Conservation (phyloP, 495 filamentous ascomycete genomes). For the Pseudomonodictys pantanalensis region DNA sequence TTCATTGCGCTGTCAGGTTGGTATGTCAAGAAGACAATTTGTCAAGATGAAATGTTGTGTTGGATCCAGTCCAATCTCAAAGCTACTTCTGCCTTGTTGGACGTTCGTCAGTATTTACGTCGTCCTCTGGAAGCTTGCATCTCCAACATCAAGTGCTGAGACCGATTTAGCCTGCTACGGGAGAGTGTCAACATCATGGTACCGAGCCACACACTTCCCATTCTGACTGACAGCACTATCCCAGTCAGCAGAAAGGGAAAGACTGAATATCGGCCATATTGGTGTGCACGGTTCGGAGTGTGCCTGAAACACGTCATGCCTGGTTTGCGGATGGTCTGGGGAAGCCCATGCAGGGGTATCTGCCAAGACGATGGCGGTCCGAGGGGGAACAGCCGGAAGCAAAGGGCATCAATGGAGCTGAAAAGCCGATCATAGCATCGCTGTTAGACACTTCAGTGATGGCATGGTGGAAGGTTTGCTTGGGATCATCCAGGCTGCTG, state of each 20-base stretch:
- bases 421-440: slow-evolving; percentile 5
- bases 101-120: slow-evolving; percentile 20
- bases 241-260: slow-evolving; percentile 15
- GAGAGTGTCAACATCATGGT: slow-evolving; percentile 20
- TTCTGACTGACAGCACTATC: slow-evolving; percentile 11
- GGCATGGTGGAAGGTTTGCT: neutral
- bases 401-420: neutral
- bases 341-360: slow-evolving; percentile 4
- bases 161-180: slow-evolving; percentile 32
- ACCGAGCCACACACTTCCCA: slow-evolving; percentile 11
- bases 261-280: slow-evolving; percentile 16
- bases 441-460: neutral
- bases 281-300: slow-evolving; percentile 17
- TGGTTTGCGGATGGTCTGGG: slow-evolving; percentile 15
- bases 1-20: slow-evolving; percentile 7
- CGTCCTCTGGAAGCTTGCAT: neutral
- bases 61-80: neutral
- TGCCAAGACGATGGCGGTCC: slow-evolving; percentile 16
- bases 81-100: neutral
- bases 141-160: slow-evolving; percentile 5
- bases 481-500: neutral
- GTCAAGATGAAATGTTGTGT: neutral
- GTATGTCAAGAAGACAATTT: neutral
- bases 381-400: slow-evolving; percentile 18
- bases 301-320: slow-evolving; percentile 27